A percentile compares a stretch with the other conserved stretches of the same genome.
Conservation (phyloP, 495 filamentous ascomycete genomes). For the Immersiella caudata region DNA sequence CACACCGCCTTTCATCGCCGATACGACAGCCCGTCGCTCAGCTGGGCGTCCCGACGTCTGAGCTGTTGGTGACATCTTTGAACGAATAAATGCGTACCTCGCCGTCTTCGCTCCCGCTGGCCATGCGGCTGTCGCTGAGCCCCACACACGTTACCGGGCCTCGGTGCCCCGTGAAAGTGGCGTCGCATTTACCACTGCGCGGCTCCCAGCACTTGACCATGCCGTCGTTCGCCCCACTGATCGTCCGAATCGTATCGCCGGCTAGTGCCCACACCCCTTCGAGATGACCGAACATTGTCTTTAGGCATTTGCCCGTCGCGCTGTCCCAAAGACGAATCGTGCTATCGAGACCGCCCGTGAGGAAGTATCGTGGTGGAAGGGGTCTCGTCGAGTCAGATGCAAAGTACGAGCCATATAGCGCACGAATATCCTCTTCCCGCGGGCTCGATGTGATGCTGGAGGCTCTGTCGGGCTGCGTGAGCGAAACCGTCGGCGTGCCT, state of each 20-base stretch:
- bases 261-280: constrained; percentile 96
- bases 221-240: constrained; percentile 86
- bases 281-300: constrained; percentile 93
- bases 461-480: constrained; percentile 23
- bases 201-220: constrained; percentile 98
- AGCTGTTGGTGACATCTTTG: constrained; percentile 52
- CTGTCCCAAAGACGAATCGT: constrained; percentile 96
- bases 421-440: constrained; percentile 46
- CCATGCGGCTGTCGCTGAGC: constrained; percentile 82
- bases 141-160: constrained; percentile 74
- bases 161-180: constrained; percentile 85
- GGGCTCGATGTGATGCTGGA: constrained; percentile 25
- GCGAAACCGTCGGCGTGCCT: constrained; percentile 35
- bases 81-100: constrained; percentile 89
- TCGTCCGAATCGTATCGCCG: constrained; percentile 85
- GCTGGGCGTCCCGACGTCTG: constrained; percentile 41
- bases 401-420: constrained; percentile 61
- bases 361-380: constrained; percentile 81
- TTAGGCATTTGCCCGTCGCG: constrained; percentile 74
- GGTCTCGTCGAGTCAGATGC: constrained; percentile 60
- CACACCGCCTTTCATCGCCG: not conserved
- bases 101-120: constrained; percentile 89
- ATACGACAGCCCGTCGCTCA: constrained; percentile 11
- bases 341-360: constrained; percentile 86
- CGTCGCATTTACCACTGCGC: constrained; percentile 82